Evolutionary conservation across 1,284 basidiomycete genomes (phyloP), one percentile per base, ranked within the genome.

Genomic region (Phenoliferia sp.): DNA sequence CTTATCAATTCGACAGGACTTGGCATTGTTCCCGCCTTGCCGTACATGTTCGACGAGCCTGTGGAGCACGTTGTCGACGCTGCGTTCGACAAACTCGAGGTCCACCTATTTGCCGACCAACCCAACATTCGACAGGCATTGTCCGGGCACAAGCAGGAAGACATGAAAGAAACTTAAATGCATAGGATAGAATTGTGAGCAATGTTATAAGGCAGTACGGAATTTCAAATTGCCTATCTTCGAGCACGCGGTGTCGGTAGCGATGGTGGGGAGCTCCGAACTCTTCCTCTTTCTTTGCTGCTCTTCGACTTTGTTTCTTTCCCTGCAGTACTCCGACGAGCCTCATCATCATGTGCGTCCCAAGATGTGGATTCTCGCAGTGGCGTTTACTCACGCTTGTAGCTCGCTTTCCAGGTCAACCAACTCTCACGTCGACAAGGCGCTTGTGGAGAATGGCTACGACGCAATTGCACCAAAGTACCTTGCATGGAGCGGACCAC

Each of bases 11-110:
- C 6, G 62, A 78, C 79, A 58, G 79, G 80, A 34, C 77, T 81
- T 57, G 85, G 88, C 1, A 85, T 90, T 69, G 87, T 93, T 5
- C 90, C 91, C 0, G 81, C 86, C 36, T 81, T 94, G 31, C 92
- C 91, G 0, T 93, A 86, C 78, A 79, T 94, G 28, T 94, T 88
- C 61, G 76, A 78, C 58, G 64, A 75, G 36, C 76, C 82, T 68
- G 81, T 83, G 54, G 82, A 84, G 73, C 73, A 77, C 55, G 81
- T 76, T 19, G 79, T 82, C 17, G 82, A 83, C 69, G 71, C 72
- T 33, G 71, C 77, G n/a, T 84, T 83, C 62, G 82, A 82, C 64
- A 80, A 80, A 77, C 69, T 83, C 34, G 81, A 83, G 32, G 55
- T 32, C n/a, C 50, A 34, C 26, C 55, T 66, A 7, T 66, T 56